Base-by-base conservation (phyloP, 2,329 filamentous ascomycete species). In the Monilinia polystroma region DNA sequence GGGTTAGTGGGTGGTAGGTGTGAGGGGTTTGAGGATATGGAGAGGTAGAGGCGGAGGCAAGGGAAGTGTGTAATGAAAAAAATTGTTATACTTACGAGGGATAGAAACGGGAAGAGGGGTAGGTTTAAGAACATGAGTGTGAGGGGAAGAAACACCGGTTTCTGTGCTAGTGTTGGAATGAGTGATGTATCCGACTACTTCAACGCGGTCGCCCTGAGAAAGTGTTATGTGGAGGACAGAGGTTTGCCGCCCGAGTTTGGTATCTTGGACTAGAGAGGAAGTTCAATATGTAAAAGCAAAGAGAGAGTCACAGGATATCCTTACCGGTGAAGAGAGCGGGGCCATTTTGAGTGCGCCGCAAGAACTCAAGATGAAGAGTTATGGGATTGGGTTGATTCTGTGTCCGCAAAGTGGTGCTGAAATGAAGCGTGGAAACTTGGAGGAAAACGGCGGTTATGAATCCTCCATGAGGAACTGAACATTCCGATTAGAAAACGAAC, bases 391-490 rank as follows among this genome's bases (percentile, higher is more conserved):
- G 85, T 75, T 87, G 85, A 67, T 85, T 83, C 62, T 84, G 84
- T 62, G 82, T 80, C 68, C 81, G 78, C 26, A 88, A 83, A 7
- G 86, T 84, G 8, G 81, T 84, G 35, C 70, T 76, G 78, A 89
- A 88, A 76, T 90, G 88, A 2, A 79, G 81, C 12, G 79, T 77
- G 32, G 85, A 85, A 23, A 87, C 84, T 64, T 82, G 81, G 69
- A 89, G 81, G 69, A 92, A 82, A 59, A 84, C 81, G 0, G 86
- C 82, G 12, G 88, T 87, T 20, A 90, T 85, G 72, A 88, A 90
- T 67, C 89, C 89, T 63, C 89, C 89, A 76, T 92, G 87, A 7
- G 89, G 88, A 16, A 91, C 89, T 88, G 73, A 47, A 56, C 43
- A n/a, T 20, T 26, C 54, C 64, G 65, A 45, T 47, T 29, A 65